Evolutionary conservation across 2,329 filamentous ascomycete genomes (phyloP).

Genomic region (Aspergillus fructus): DNA sequence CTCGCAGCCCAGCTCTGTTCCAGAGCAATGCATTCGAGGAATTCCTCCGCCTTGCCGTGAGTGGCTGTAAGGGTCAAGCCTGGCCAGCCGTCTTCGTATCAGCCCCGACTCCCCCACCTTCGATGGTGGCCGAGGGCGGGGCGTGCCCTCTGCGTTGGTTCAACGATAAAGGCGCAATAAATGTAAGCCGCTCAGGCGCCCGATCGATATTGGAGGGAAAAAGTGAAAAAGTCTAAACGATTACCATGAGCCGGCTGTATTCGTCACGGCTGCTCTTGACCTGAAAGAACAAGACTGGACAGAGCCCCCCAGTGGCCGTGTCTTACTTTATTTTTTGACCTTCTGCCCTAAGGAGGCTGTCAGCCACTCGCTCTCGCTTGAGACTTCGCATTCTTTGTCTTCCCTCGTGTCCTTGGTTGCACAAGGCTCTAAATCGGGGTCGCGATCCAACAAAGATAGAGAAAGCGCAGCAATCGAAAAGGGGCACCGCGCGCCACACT

Average conservation of each 20-base stretch:
- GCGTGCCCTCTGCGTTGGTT: too few relatives aligned
- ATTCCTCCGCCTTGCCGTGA: background rate
- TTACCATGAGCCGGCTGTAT: background rate
- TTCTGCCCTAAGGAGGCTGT: too few relatives aligned
- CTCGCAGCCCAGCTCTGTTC: background rate
- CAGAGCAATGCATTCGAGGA: fast-evolving
- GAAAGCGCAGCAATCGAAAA: background rate
- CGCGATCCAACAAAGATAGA: background rate
- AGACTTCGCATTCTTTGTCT: background rate
- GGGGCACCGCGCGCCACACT: background rate
- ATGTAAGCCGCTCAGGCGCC: background rate
- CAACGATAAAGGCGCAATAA: background rate
- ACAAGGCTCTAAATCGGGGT: background rate
- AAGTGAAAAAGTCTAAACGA: background rate
- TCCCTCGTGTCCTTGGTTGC: background rate
- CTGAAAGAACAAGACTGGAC: background rate
- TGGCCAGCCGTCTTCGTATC: background rate
- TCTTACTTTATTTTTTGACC: too few relatives aligned
- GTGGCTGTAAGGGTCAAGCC: background rate
- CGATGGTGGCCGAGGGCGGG: background rate
- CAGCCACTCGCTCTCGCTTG: background rate
- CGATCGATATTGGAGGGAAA: background rate
- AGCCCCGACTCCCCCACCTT: background rate
- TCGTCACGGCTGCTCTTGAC: background rate
- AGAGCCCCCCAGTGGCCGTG: too few relatives aligned